Evolutionary conservation across 2,329 filamentous ascomycete species (phyloP), one percentile per base, ranked within the genome.

Genomic region (Dothideomycetes sp.): DNA sequence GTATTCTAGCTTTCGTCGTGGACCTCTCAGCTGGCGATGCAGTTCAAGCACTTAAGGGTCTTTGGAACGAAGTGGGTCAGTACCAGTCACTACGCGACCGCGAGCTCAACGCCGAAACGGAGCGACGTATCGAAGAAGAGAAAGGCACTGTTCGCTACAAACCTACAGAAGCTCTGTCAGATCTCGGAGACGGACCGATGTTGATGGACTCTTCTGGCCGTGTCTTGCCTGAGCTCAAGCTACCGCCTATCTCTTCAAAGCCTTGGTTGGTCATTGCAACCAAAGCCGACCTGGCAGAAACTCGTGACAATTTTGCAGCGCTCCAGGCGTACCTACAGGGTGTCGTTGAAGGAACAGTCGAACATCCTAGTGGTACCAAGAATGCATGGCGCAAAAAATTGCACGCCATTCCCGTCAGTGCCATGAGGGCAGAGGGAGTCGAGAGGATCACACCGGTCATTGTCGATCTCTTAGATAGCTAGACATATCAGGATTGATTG

Each of bases 241-340:
- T 74, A 9, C 70, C 84, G n/a, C 77, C 82, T 28, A 93, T 96
- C 49, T 83, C 84, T n/a, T 76, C 76, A 23, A 98, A 98, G 65
- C 88, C 91, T 1, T 98, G 91, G 91, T 91, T 94, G 54, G 88
- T 95, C 4, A 79, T 95, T 30, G 89, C 85, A 1, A 95, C 88
- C 15, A 96, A 96, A 63, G 88, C 85, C 1, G 89, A 96, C 58
- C 59, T 94, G 41, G 76, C 80, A 3, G 74, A 73, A 3, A 94
- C 91, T 2, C 75, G 87, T 58, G 73, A 78, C 17, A 93, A 91
- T 56, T 98, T 85, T 58, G 63, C 61, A 24, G 62, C 65, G 37
- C 65, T 98, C 50, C 78, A 78, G 49, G 63, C 64, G 7, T 94
- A 95, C 60, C 63, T 98, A 4, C 68, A 73, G 4, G 66, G 65